Conservation (phyloP, 163 green algal species). For the Prototheca stagnorum region DNA sequence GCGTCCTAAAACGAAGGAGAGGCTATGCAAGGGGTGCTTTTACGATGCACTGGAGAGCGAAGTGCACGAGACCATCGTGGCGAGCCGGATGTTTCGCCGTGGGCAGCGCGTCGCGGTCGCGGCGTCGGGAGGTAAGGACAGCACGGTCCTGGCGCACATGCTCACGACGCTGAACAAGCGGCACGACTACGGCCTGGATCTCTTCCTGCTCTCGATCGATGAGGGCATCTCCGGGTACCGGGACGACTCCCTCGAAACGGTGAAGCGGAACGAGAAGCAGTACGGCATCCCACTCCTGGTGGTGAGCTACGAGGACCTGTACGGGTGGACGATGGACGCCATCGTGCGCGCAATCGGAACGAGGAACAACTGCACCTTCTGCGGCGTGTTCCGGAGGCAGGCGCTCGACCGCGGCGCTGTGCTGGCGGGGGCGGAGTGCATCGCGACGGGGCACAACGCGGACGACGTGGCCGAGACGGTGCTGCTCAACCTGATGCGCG, state of each 20-base stretch:
- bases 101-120: constrained; percentile 80
- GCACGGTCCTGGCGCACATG: constrained; percentile 90
- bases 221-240: constrained; percentile 85
- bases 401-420: constrained; percentile 69
- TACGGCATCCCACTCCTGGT: constrained; percentile 63
- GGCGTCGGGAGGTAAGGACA: constrained; percentile 87
- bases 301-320: constrained; percentile 90
- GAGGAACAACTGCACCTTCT: constrained; percentile 98
- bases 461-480: constrained; percentile 96
- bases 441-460: constrained; percentile 94
- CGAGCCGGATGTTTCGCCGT: constrained; percentile 51
- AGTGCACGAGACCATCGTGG: constrained; percentile 75
- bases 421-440: constrained; percentile 55
- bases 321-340: constrained; percentile 97
- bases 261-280: constrained; percentile 80
- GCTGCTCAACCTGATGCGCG: constrained; percentile 87
- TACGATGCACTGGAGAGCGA: constrained; percentile 75
- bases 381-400: constrained; percentile 83
- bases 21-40: constrained; percentile 88
- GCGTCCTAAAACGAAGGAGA: constrained; percentile 60
- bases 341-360: constrained; percentile 82
- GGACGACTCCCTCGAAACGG: constrained; percentile 90
- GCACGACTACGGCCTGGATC: constrained; percentile 77
- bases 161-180: constrained; percentile 76
- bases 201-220: constrained; percentile 93